Conservation (phyloP, 768 basidiomycete genomes). For the Leccinellum rugosiceps region DNA sequence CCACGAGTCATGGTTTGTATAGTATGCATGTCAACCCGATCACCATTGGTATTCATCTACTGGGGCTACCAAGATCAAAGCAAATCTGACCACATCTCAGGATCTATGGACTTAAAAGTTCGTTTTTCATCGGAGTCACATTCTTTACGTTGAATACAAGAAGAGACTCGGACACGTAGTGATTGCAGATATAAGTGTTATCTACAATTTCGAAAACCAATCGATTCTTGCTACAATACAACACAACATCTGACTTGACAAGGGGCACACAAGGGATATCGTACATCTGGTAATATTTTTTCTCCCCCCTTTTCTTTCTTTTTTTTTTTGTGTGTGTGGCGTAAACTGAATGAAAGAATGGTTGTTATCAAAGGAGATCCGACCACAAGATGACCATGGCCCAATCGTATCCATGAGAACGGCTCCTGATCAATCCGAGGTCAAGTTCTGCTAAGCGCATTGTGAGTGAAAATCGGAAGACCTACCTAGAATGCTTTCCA, state of each 20-base stretch:
- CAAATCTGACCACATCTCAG: background rate
- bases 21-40: background rate
- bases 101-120: background rate
- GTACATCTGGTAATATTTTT: background rate
- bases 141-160: background rate
- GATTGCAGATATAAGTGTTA: background rate
- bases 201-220: background rate
- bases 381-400: background rate
- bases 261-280: background rate
- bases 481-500: conserved; percentile 5
- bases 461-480: background rate
- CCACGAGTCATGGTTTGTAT: background rate
- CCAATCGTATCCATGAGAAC: background rate
- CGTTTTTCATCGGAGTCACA: background rate
- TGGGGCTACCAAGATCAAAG: too few species aligned
- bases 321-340: too few species aligned
- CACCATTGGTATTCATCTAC: too few species aligned
- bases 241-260: background rate
- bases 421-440: background rate
- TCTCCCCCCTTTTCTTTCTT: background rate
- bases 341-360: too few species aligned
- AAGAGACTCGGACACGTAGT: background rate
- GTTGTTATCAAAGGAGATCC: background rate
- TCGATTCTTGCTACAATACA: background rate
- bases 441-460: background rate